Evolutionary conservation across 805 yeast species (phyloP), one percentile per base, ranked within the genome.

Genomic region (Ogataea methanolica): DNA sequence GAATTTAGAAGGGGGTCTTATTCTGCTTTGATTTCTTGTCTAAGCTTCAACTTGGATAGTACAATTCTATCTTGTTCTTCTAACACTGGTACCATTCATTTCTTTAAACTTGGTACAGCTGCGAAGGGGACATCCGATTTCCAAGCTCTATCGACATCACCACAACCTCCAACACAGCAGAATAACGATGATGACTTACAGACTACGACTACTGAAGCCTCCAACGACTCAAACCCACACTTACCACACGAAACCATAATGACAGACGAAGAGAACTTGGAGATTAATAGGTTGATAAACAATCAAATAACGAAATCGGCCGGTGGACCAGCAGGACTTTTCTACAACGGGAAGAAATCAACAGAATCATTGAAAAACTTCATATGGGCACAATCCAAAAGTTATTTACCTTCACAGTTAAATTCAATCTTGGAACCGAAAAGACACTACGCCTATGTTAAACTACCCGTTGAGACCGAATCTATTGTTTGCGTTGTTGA

Each of bases 71-170:
- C 88, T n/a, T 96, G 92, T 23, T 80, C 92, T 11, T 85, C 95
- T 26, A 81, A 95, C 2, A 88, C 95, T 19, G 95, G 88, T 39
- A 94, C 99, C 0, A 91, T 94, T 21, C 99, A 94, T 65, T 81
- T 94, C 36, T 94, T 92, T 73, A 48, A 47, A 17, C 54, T 60
- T 22, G 59, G 46, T 33, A 39, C 15, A 16, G 36, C 31, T 41
- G 41, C 23, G 42, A 40, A 37, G 35, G 39, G 40, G 19, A 12
- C 42, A 16, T 19, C 21, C 11, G 23, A 36, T 15, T 44, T 38
- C 1, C 36, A 29, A 36, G 44, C 36, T 11, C 17, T 12, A 16
- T 34, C 47, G 9, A 34, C 40, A 15, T 15, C 14, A 8, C 31
- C 22, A 15, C 41, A 9, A n/a, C 41, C 31, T 23, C 14, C 39